These are phyloP conservation scores for Fomitopsis pinicola DNA, from an alignment of 1,284 basidiomycete genomes.

Conservation along the genomic window DNA sequence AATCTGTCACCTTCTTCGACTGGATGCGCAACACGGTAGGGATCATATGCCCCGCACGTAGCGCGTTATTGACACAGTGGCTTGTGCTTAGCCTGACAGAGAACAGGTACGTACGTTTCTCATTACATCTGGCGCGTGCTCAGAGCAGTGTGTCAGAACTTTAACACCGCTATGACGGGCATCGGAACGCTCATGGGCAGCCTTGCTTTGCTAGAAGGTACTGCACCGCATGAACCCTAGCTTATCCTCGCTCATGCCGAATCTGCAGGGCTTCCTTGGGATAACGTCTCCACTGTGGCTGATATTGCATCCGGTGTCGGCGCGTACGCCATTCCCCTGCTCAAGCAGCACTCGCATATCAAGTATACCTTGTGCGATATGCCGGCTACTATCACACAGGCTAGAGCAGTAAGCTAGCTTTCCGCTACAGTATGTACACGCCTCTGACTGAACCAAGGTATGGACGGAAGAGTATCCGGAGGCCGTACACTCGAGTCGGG, in stretches of 20 bases:
- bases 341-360: not conserved
- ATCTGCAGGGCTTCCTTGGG: not conserved
- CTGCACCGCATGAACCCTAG: not conserved
- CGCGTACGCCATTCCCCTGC: not conserved
- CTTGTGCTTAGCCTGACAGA: not conserved
- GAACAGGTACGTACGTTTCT: not conserved
- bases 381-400: not conserved
- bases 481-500: not conserved
- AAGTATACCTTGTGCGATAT: not conserved
- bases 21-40: not conserved
- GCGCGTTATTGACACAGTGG: too few species aligned
- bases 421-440: not conserved
- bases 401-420: not conserved
- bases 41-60: not conserved
- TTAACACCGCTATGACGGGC: not conserved
- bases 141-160: not conserved
- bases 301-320: not conserved
- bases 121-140: not conserved
- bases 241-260: not conserved
- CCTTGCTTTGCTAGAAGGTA: not conserved
- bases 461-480: not conserved
- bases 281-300: not conserved
- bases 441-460: not conserved
- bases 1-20: not conserved
- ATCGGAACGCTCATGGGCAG: not conserved